These are phyloP conservation scores for Ensete glaucum DNA, from an alignment of 176 grass and related monocot genomes.

Conservation along the genomic window DNA sequence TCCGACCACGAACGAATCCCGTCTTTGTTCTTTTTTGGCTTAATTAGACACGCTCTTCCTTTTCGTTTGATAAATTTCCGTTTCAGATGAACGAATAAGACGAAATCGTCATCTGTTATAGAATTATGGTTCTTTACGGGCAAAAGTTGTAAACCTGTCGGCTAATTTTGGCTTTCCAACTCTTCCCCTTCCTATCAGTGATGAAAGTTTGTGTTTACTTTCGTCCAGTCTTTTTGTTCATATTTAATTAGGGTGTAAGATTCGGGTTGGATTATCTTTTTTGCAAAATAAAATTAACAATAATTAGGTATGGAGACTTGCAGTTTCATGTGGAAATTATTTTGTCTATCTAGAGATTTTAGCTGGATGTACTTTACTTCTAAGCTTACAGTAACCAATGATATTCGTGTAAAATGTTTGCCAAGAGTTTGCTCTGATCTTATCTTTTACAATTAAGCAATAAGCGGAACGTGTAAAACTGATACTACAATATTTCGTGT, in stretches of 20 bases:
- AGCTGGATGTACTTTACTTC: not conserved
- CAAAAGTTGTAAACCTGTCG: not conserved
- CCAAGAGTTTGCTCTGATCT: no score
- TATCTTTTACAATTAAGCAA: no score
- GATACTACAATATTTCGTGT: no score
- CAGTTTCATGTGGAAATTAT: not conserved
- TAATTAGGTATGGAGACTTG: not conserved
- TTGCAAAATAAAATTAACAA: not conserved
- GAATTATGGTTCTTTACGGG: not conserved
- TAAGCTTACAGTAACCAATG: not conserved
- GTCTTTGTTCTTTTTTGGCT: not conserved
- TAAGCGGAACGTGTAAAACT: no score
- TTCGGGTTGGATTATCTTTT: not conserved
- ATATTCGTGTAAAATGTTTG: no score
- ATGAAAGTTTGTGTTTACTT: not conserved
- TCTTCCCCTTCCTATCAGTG: not conserved
- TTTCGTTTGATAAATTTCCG: not conserved
- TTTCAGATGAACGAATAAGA: not conserved
- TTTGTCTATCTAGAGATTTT: not conserved
- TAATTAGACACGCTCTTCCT: not conserved
- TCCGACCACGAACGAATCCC: not conserved
- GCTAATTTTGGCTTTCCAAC: not conserved
- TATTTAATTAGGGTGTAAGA: not conserved
- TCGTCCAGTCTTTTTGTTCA: not conserved
- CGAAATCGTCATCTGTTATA: not conserved